phyloP scores from a whole-genome alignment of 73 alveolate genomes.

The Halteria grandinella region DNA sequence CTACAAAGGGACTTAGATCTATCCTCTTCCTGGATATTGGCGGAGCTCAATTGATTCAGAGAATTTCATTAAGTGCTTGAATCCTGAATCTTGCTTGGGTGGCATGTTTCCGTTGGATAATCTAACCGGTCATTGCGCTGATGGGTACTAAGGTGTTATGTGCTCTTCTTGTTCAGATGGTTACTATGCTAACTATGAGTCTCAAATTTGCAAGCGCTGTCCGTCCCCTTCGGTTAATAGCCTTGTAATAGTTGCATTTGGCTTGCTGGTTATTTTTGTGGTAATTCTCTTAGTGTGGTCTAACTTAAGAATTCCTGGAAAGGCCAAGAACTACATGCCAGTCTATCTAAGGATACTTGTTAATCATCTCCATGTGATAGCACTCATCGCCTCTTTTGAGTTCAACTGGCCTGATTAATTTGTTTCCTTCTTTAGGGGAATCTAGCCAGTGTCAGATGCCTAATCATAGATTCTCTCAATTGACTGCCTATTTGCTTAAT shows the following conservation, averaged over 20 bases:
- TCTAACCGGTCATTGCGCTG: slow-evolving; percentile 68
- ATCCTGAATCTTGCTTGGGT: slow-evolving; percentile 29
- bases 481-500: neutral
- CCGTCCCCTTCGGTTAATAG: slow-evolving; percentile 42
- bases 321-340: slow-evolving; percentile 23
- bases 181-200: slow-evolving; percentile 39
- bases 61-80: neutral
- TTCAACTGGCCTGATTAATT: slow-evolving; percentile 4
- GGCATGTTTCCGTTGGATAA: slow-evolving; percentile 1
- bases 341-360: slow-evolving; percentile 50
- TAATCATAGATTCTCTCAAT: neutral
- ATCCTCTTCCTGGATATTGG: slow-evolving; percentile 38
- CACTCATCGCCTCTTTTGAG: slow-evolving; percentile 21
- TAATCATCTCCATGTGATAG: slow-evolving; percentile 48
- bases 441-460: neutral
- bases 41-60: neutral
- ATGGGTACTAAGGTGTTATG: slow-evolving; percentile 63
- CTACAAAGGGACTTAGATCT: neutral
- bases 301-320: slow-evolving; percentile 40
- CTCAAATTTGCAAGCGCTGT: slow-evolving; percentile 48
- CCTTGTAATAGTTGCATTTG: neutral
- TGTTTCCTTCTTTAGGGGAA: neutral
- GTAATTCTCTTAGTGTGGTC: slow-evolving; percentile 33
- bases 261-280: neutral
- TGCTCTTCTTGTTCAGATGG: slow-evolving; percentile 66